Evolutionary conservation across 208 protist genomes (phyloP), one percentile per base, ranked within the genome.

Genomic region (Crithidia bombi): DNA sequence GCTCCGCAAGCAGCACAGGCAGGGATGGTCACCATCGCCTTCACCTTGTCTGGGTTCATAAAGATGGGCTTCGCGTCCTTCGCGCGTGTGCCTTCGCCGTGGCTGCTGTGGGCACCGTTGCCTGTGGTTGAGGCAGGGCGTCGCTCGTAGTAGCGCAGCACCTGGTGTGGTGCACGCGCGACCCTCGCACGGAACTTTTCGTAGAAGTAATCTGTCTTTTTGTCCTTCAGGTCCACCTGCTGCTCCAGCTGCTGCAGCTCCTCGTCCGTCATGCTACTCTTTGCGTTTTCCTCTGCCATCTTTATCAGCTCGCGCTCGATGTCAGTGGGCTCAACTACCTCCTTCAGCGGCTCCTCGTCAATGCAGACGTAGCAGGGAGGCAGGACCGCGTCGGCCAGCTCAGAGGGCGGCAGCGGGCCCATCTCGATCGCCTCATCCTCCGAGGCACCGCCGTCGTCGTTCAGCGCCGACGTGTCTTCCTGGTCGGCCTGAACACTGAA

Each of bases 91-190:
- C 39, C 41, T 43, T 36, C 41, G 2, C 50, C 5, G 63, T 32
- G 17, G 19, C 36, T 12, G 21, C 44, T 3, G 41, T 25, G 1
- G 43, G 19, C n/a, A n/a, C n/a, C n/a, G n/a, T n/a, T n/a, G n/a
- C n/a, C n/a, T 14, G 43, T 51, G 10, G 54, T 47, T 4, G 28
- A 17, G 14, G 49, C 41, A 21, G 39, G 19, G 51, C 14, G 10
- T n/a, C 80, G 80, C 56, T 79, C 70, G 65, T 95, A 85, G 65
- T 95, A 95, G 35, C 90, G 90, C 32, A 93, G 46, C 28, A 95
- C 87, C 44, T 95, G 90, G 50, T 57, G 71, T 30, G 90, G 90
- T 36, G 79, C 79, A 33, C 83, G 80, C 21, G 85, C 78, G 6
- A 95, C 67, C 36, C 78, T 74, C 36, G 63, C 69, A 35, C 90